Base-by-base conservation (phyloP, 2,329 filamentous ascomycete species). In the Fusarium euwallaceae region DNA sequence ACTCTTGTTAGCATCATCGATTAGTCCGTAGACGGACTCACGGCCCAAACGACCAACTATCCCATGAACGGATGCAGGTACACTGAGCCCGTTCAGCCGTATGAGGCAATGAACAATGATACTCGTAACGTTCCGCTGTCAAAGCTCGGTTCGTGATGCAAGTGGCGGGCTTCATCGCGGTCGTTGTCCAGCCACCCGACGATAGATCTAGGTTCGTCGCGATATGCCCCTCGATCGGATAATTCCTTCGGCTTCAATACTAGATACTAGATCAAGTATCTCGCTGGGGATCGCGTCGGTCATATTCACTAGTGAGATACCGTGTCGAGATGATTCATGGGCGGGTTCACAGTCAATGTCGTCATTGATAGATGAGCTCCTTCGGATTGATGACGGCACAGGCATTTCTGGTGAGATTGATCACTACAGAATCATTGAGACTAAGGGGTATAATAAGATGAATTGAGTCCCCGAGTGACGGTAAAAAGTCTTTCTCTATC, bases 241-340 rank as follows among this genome's bases (percentile, higher is more conserved):
- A 66, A 60, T 22, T 36, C n/a, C 51, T 59, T 37, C 62, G 53
- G 41, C 20, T 20, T 55, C 17, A 32, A 4, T 36, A 32, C 45
- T 60, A 45, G 41, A 11, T 36, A 61, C 41, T 61, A 64, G 59
- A 34, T 56, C 27, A 48, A 24, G 45, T 56, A 37, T 55, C 27
- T 36, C n/a, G 63, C 48, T 75, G 29, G 56, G 9, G 65, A 70
- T 64, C 72, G 59, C 22, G 41, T 37, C 62, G 27, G 37, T 62
- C 66, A 62, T 73, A 37, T 60, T 70, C 64, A 73, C 69, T 67
- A 59, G 41, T 27, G 41, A 32, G 10, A 48, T 68, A 16, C 43
- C 51, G 62, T 56, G 67, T 8, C 39, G 55, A 76, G 69, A 75
- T 78, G 75, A 76, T 70, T 78, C 71, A 73, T 75, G 60, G 68